phyloP scores from a whole-genome alignment of 768 basidiomycete genomes.

The Boletus coccyginus region DNA sequence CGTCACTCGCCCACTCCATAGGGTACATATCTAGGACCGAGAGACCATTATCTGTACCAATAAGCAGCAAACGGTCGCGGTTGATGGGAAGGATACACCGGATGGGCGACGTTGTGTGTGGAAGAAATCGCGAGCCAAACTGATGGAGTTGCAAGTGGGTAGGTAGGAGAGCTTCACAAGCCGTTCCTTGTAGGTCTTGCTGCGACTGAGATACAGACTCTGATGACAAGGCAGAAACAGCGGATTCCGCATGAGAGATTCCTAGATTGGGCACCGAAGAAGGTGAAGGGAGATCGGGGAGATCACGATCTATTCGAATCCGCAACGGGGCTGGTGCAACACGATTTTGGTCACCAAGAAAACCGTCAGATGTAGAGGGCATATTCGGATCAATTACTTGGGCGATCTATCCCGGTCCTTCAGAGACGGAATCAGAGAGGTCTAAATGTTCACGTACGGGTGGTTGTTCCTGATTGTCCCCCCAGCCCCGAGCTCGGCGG shows the following conservation, averaged over 20 bases:
- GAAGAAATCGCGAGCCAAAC: constrained; percentile 84
- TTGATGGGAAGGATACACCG: constrained; percentile 71
- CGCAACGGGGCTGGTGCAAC: constrained; percentile 31
- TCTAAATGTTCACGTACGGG: constrained; percentile 14
- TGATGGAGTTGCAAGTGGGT: constrained; percentile 68
- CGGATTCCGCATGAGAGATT: constrained; percentile 3
- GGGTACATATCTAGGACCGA: constrained; percentile 85
- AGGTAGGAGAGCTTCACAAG: constrained; percentile 55
- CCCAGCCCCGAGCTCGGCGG: constrained; percentile 72
- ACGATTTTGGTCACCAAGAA: constrained; percentile 11
- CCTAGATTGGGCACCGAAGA: constrained; percentile 7
- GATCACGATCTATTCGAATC: constrained; percentile 42
- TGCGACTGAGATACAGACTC: constrained; percentile 31
- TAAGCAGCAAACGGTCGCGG: constrained; percentile 62
- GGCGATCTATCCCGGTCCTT: constrained; percentile 12
- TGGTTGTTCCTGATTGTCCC: constrained; percentile 34
- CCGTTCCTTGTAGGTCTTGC: constrained; percentile 33
- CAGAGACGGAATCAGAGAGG: not conserved
- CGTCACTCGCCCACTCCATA: constrained; percentile 53
- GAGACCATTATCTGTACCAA: constrained; percentile 78
- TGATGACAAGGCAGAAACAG: constrained; percentile 16
- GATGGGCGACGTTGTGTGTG: constrained; percentile 74
- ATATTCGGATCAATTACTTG: constrained; percentile 8
- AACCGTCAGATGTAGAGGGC: constrained; percentile 1
- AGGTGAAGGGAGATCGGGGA: constrained; percentile 26